Conservation (phyloP, 2,329 filamentous ascomycete genomes). For the Botrytis medusae region DNA sequence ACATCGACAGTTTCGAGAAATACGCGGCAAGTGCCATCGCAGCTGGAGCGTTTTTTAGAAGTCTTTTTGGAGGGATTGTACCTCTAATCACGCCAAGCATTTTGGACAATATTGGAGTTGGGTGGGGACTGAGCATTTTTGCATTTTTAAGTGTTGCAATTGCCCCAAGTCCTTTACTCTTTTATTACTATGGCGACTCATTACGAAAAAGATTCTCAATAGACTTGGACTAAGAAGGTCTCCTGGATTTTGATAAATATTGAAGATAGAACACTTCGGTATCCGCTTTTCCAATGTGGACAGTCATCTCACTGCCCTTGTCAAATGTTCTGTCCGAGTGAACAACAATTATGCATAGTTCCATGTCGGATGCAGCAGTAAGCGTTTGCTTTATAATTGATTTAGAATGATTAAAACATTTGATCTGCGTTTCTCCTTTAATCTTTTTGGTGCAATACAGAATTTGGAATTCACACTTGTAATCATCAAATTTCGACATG, state of each 20-base stretch:
- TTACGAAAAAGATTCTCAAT: conserved; percentile 48
- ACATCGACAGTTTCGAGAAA: conserved; percentile 52
- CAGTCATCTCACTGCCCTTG: neutral
- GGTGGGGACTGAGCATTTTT: conserved; percentile 52
- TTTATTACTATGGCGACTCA: conserved; percentile 48
- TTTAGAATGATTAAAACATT: neutral
- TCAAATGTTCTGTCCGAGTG: neutral
- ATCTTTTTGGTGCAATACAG: neutral
- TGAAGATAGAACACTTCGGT: neutral
- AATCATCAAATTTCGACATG: neutral
- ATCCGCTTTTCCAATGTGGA: neutral
- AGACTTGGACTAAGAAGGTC: conserved; percentile 32
- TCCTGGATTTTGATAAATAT: neutral
- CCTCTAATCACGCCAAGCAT: conserved; percentile 47
- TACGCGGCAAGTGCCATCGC: conserved; percentile 52
- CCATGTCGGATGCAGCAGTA: neutral
- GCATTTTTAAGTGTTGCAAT: conserved; percentile 47
- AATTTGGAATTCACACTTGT: neutral
- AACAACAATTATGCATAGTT: neutral
- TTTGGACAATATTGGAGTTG: conserved; percentile 48
- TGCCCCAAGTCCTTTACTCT: conserved; percentile 50
- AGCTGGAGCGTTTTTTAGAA: conserved; percentile 49
- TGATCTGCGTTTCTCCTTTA: neutral
- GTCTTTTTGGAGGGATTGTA: conserved; percentile 48
- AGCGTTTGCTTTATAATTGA: neutral